These are phyloP conservation scores for Hypoxylon cercidicola DNA, from an alignment of 495 filamentous ascomycete genomes.

Conservation along the genomic window DNA sequence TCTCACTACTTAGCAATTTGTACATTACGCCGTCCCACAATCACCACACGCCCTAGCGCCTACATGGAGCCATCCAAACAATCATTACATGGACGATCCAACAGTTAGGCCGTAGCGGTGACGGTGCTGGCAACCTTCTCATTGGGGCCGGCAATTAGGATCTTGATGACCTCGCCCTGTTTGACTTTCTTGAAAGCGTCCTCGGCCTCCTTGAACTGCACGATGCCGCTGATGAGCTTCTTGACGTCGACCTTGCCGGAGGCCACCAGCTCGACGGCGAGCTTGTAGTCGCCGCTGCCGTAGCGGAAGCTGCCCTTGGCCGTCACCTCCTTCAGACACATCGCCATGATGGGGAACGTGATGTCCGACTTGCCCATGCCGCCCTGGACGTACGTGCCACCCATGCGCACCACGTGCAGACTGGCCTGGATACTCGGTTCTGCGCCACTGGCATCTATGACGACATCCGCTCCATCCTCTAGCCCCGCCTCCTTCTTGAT, in stretches of 20 bases:
- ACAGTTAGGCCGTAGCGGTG: slow-evolving; percentile 4
- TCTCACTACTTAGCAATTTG: too few species aligned
- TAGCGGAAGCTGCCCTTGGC: slow-evolving; percentile 87
- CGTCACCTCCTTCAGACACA: slow-evolving; percentile 84
- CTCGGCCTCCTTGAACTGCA: slow-evolving; percentile 77
- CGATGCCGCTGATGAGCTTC: slow-evolving; percentile 73
- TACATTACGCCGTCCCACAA: too few species aligned
- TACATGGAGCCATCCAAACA: background rate
- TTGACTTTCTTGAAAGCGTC: slow-evolving; percentile 82
- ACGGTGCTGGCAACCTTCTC: slow-evolving; percentile 52
- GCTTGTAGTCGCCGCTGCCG: slow-evolving; percentile 79
- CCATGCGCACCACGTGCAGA: slow-evolving; percentile 73
- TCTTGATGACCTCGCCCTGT: slow-evolving; percentile 84
- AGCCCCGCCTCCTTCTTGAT: slow-evolving; percentile 59
- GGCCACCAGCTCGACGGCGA: slow-evolving; percentile 76
- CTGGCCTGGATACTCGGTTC: slow-evolving; percentile 79
- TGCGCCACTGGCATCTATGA: slow-evolving; percentile 86
- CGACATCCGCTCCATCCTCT: slow-evolving; percentile 72
- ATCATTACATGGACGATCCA: background rate
- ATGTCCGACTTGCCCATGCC: slow-evolving; percentile 84
- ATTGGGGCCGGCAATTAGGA: slow-evolving; percentile 77
- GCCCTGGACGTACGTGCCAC: slow-evolving; percentile 86
- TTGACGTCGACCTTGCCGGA: slow-evolving; percentile 74
- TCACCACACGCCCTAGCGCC: too few species aligned
- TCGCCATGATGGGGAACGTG: slow-evolving; percentile 81